Conservation (phyloP, 202 grass and related monocot species). For the Dendrocalamus latiflorus region DNA sequence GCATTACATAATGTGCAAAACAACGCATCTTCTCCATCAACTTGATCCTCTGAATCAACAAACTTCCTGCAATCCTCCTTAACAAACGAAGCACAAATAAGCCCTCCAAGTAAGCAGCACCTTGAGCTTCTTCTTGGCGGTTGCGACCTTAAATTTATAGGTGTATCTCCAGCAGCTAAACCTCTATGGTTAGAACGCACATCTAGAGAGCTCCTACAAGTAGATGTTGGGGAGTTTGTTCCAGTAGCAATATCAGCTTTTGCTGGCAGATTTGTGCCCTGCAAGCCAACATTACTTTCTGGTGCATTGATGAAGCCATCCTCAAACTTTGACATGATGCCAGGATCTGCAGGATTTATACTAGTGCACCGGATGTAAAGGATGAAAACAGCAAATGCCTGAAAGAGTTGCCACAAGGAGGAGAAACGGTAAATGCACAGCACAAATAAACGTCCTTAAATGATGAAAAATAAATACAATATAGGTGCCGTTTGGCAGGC, state of each 20-base stretch:
- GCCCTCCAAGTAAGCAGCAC: slow-evolving; percentile 51
- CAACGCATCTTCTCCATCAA: slow-evolving; percentile 60
- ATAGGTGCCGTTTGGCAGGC: background rate
- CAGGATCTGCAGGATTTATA: slow-evolving; percentile 88
- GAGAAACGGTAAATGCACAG: slow-evolving; percentile 17
- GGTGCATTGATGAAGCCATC: slow-evolving; percentile 41
- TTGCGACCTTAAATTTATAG: slow-evolving; percentile 1
- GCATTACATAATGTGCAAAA: slow-evolving; percentile 87
- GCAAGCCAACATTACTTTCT: slow-evolving; percentile 30
- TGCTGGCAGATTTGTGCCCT: slow-evolving; percentile 21
- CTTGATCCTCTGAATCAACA: slow-evolving; percentile 53
- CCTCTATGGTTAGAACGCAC: slow-evolving; percentile 31
- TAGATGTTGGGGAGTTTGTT: slow-evolving; percentile 42
- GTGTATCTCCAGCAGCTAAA: slow-evolving; percentile 45
- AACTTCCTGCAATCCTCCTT: slow-evolving; percentile 73
- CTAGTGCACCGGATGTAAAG: slow-evolving; percentile 84
- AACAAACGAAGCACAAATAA: slow-evolving; percentile 66
- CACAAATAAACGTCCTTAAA: slow-evolving; percentile 2
- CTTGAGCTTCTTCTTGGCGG: slow-evolving; percentile 29
- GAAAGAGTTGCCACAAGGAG: slow-evolving; percentile 15
- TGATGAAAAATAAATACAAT: background rate
- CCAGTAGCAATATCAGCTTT: slow-evolving; percentile 33
- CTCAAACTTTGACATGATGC: slow-evolving; percentile 75
- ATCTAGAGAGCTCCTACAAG: slow-evolving; percentile 52
- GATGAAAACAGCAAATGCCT: slow-evolving; percentile 78